Percentiles rank a stretch among this genome's conserved stretches.
Conservation (phyloP, 306 rosid genomes). For the Crataegus laevigata region DNA sequence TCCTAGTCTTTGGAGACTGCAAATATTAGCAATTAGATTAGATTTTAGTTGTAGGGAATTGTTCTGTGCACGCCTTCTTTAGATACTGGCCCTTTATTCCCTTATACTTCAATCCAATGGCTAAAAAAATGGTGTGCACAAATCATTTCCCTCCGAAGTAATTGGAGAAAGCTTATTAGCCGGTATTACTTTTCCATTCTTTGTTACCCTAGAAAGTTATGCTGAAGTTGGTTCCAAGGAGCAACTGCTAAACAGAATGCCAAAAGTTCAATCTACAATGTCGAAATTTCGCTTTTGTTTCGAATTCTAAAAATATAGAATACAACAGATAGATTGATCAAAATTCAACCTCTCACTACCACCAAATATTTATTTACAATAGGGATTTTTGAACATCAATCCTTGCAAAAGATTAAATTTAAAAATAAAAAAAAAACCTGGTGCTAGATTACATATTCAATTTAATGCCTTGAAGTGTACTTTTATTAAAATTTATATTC, state of each 20-base stretch:
- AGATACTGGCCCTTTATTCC: too few species aligned
- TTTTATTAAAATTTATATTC: too few species aligned
- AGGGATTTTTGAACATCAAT: too few species aligned
- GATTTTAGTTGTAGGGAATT: too few species aligned
- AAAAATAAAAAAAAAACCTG: too few species aligned
- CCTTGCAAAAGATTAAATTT: too few species aligned
- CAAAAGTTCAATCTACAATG: neutral
- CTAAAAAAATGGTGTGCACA: too few species aligned
- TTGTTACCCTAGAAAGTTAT: neutral
- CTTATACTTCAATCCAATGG: too few species aligned
- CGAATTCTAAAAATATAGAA: neutral
- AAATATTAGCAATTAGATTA: neutral
- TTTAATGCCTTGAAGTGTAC: too few species aligned
- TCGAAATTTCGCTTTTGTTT: neutral
- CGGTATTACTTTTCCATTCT: neutral
- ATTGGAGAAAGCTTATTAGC: neutral
- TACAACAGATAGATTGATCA: neutral
- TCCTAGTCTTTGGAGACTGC: slow-evolving; percentile 54
- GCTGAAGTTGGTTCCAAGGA: neutral
- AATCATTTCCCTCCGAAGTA: neutral
- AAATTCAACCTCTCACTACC: neutral
- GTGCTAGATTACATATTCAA: too few species aligned
- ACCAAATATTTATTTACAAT: neutral
- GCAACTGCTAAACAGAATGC: neutral
- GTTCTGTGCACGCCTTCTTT: too few species aligned